Base-by-base conservation (phyloP, 495 filamentous ascomycete species). In the Cudoniella acicularis region DNA sequence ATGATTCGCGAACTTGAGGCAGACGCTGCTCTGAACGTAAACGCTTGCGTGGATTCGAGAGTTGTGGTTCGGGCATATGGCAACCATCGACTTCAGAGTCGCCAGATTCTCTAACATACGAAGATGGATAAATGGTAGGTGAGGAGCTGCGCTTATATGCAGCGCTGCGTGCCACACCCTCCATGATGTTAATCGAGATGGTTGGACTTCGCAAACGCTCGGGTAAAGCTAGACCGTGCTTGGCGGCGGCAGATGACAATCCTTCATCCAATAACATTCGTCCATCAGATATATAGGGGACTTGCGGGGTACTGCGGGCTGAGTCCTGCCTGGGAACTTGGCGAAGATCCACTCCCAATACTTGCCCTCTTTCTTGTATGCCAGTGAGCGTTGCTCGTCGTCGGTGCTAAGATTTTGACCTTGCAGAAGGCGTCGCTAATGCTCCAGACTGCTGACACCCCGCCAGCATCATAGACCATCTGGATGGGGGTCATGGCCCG, bases 381-480 rank as follows among this genome's bases (percentile, higher is more conserved):
- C n/a, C n/a, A n/a, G n/a, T n/a, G n/a, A n/a, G n/a, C n/a, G n/a
- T n/a, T n/a, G n/a, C n/a, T n/a, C n/a, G n/a, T n/a, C n/a, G n/a
- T n/a, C 45, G 56, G 18, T 20, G 30, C 30, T 21, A 49, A 43
- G 53, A 30, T 41, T 25, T 17, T 59, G 60, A 40, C 53, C 51
- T 63, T 63, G 41, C 51, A 36, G 43, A 63, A 63, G 42, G 61
- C 61, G n/a, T 55, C 42, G 36, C 61, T 57, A 46, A 56, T 51
- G n/a, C 46, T 56, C 61, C 61, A 63, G 41, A 60, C 61, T 11
- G 56, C 50, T 36, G 57, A 46, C n/a, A 43, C 43, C 21, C n/a
- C 58, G 24, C 61, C 58, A 41, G 61, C 61, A 50, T 61, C 58
- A 46, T 63, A 52, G 23, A 63, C 61, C 52, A 8, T 54, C 20